Percentiles rank a stretch among this genome's conserved stretches.
Conservation (phyloP, 1,284 basidiomycete species). For the Ustilago trichophora region DNA sequence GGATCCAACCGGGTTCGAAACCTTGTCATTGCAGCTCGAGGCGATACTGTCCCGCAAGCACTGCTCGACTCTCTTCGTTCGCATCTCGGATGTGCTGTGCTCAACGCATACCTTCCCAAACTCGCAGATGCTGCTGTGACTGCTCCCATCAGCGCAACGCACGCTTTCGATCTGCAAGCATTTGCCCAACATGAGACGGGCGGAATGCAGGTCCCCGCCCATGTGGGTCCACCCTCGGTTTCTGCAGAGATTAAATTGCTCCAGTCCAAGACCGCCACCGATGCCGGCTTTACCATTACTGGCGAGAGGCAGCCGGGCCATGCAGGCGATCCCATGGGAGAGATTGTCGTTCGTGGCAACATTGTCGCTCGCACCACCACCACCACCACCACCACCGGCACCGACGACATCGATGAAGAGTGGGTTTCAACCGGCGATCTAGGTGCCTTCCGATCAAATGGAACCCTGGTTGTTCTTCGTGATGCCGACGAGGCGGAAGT, state of each 20-base stretch:
- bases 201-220: slow-evolving; percentile 46
- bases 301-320: slow-evolving; percentile 24
- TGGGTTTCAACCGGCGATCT: slow-evolving; percentile 58
- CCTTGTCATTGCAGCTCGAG: slow-evolving; percentile 32
- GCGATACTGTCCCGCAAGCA: slow-evolving; percentile 44
- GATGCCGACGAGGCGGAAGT: slow-evolving; percentile 28
- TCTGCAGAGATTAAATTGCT: slow-evolving; percentile 60
- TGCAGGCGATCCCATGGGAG: slow-evolving; percentile 53
- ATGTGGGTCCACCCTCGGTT: slow-evolving; percentile 61
- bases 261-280: slow-evolving; percentile 30
- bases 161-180: slow-evolving; percentile 61
- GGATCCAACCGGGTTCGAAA: slow-evolving; percentile 37
- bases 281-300: slow-evolving; percentile 28
- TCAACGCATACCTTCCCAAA: slow-evolving; percentile 54
- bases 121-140: slow-evolving; percentile 21
- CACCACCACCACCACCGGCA: too few species aligned
- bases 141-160: slow-evolving; percentile 49
- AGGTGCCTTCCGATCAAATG: slow-evolving; percentile 58
- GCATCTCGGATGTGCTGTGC: slow-evolving; percentile 58
- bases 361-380: slow-evolving; percentile 36
- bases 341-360: slow-evolving; percentile 52
- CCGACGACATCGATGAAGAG: not conserved
- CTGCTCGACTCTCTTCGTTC: slow-evolving; percentile 60
- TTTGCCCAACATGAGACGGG: slow-evolving; percentile 52
- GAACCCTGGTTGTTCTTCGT: slow-evolving; percentile 58